Percentiles rank a stretch among this genome's conserved stretches.
Conservation (phyloP, 2,329 filamentous ascomycete species). For the Trichoderma arundinaceum region DNA sequence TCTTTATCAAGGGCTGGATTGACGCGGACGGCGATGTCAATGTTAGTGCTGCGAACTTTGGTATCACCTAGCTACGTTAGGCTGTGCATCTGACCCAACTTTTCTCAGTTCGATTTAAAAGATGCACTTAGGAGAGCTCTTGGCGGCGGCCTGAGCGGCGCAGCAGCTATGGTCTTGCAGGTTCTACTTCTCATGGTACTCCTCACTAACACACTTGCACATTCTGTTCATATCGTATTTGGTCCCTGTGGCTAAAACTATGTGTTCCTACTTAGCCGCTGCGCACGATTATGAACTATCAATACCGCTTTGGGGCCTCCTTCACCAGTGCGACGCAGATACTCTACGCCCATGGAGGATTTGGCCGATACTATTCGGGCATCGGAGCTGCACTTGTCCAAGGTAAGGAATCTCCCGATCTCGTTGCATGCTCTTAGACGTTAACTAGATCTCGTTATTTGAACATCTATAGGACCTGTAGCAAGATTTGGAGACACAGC, state of each 20-base stretch:
- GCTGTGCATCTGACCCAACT: not conserved
- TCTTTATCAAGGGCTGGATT: constrained; percentile 55
- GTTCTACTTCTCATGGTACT: constrained; percentile 55
- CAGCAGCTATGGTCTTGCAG: constrained; percentile 56
- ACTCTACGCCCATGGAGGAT: constrained; percentile 50
- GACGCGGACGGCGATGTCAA: constrained; percentile 47
- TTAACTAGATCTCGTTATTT: not conserved
- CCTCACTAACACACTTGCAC: not conserved
- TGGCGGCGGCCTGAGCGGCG: constrained; percentile 54
- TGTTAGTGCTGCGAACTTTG: constrained; percentile 37
- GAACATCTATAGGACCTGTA: constrained; percentile 46
- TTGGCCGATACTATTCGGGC: constrained; percentile 54
- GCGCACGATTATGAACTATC: constrained; percentile 58
- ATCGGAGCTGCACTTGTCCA: constrained; percentile 53
- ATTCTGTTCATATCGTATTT: not conserved
- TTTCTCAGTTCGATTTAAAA: constrained; percentile 50
- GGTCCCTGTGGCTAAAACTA: not conserved
- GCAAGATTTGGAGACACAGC: constrained; percentile 56
- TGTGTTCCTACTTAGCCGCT: constrained; percentile 45
- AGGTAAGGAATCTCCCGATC: constrained; percentile 39
- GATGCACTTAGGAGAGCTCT: constrained; percentile 52
- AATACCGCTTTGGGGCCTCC: constrained; percentile 53
- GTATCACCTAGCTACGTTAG: not conserved
- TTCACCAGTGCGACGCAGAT: constrained; percentile 49
- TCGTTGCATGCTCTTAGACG: not conserved